Evolutionary conservation across 331 rosid genomes (phyloP).

Genomic region (Quercus tomentella): DNA sequence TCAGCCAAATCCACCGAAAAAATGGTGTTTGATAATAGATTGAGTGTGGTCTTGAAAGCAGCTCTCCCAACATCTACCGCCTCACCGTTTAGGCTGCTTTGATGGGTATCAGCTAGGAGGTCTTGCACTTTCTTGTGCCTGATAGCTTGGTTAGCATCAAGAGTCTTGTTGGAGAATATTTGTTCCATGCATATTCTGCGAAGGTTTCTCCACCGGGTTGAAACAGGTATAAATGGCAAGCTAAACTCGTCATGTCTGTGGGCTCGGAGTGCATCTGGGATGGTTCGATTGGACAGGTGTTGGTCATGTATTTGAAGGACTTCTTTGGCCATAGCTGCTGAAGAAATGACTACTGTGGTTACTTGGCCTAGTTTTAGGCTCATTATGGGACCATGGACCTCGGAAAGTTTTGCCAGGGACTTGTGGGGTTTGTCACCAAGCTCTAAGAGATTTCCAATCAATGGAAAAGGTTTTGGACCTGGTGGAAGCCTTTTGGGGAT

Average conservation of each 20-base stretch:
- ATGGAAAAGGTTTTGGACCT: slow-evolving; percentile 33
- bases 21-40: slow-evolving; percentile 26
- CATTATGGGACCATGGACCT: slow-evolving; percentile 39
- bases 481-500: slow-evolving; percentile 33
- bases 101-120: neutral
- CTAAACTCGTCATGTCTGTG: slow-evolving; percentile 3
- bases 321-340: slow-evolving; percentile 30
- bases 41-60: slow-evolving; percentile 22
- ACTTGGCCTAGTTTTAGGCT: slow-evolving; percentile 30
- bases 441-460: slow-evolving; percentile 37
- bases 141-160: slow-evolving; percentile 21
- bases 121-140: slow-evolving; percentile 23
- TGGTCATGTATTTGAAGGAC: slow-evolving; percentile 40
- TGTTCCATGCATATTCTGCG: slow-evolving; percentile 26
- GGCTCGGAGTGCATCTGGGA: slow-evolving; percentile 17
- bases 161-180: slow-evolving; percentile 12
- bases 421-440: slow-evolving; percentile 41
- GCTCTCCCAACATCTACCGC: slow-evolving; percentile 26
- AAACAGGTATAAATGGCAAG: slow-evolving; percentile 24
- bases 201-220: slow-evolving; percentile 21
- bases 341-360: slow-evolving; percentile 27
- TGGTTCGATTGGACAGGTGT: slow-evolving; percentile 10
- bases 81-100: slow-evolving; percentile 12
- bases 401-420: slow-evolving; percentile 28
- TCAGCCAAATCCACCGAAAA: slow-evolving; percentile 40